Base-by-base conservation (phyloP, 2,329 filamentous ascomycete genomes). In the Ophiocordyceps camponoti-leonardi region DNA sequence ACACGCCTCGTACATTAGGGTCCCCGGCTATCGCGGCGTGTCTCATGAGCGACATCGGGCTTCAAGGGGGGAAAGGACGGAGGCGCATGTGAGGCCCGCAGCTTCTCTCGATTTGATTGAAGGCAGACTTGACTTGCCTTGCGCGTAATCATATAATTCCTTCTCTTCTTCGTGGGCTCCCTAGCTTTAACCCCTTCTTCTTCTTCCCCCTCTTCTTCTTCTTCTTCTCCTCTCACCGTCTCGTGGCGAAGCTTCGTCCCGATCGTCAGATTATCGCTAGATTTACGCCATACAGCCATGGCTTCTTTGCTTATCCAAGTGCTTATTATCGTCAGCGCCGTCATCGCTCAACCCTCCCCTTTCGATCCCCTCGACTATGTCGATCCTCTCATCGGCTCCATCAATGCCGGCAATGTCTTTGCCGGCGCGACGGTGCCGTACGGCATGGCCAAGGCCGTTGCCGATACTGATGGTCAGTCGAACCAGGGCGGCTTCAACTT, bases 401-500 rank as follows among this genome's bases (percentile, higher is more conserved):
- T 22, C 44, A 49, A 51, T 5, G 53, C 50, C 16, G 68, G 66
- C 40, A 67, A 69, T 51, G 63, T 68, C 26, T 68, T 68, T 46
- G 52, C 64, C 2, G 66, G 66, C 23, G 66, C 66, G 10, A 65
- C 61, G 0, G 46, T 68, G 41, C 66, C 66, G 0, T 68, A 66
- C 41, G 66, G 66, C 46, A 70, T 77, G 66, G 72, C 71, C 44
- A 76, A 76, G 58, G 71, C 72, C 18, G 71, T 73, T 3, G 69
- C 75, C 42, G 75, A 79, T 43, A 52, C 52, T 2, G 49, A 43
- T 44, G 51, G 51, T 47, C 57, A 57, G 19, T 73, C 69, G 49
- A 75, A 73, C 46, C 73, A 77, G 51, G 73, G 73, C 26, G 73
- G 73, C 11, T 78, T 77, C 54, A 68, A 71, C 0, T 64, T 73